Conservation (phyloP, 2,329 filamentous ascomycete species). For the Verruconis gallopava region DNA sequence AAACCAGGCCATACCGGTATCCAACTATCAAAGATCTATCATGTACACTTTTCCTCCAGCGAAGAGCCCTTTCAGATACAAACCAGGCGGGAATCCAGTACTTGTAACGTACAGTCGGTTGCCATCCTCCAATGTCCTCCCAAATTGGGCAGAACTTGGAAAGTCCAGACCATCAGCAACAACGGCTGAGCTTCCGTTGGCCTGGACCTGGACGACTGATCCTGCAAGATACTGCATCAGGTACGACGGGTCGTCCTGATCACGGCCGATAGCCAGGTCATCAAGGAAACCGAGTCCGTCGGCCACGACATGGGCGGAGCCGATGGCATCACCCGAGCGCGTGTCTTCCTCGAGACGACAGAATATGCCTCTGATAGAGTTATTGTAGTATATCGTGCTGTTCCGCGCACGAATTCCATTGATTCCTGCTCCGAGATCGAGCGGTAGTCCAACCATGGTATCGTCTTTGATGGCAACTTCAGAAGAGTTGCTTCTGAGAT, state of each 20-base stretch:
- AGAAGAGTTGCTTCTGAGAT: neutral
- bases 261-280: neutral
- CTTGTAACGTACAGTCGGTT: neutral
- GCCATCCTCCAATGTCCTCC: neutral
- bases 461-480: neutral
- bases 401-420: neutral
- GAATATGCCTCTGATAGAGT: neutral
- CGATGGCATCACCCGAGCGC: neutral
- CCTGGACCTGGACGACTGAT: neutral
- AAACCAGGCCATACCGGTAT: too few relatives aligned
- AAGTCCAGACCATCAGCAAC: neutral
- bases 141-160: neutral
- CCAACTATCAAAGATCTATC: neutral
- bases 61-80: neutral
- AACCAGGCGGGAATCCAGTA: neutral
- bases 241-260: neutral
- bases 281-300: neutral
- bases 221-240: neutral
- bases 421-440: neutral
- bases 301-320: neutral
- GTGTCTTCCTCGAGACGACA: neutral
- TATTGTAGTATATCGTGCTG: neutral
- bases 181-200: neutral
- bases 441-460: neutral
- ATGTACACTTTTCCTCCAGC: neutral